Percentiles rank a stretch among this genome's conserved stretches.
Conservation (phyloP, 352 stramenopile genomes). For the Globisporangium middletonii region DNA sequence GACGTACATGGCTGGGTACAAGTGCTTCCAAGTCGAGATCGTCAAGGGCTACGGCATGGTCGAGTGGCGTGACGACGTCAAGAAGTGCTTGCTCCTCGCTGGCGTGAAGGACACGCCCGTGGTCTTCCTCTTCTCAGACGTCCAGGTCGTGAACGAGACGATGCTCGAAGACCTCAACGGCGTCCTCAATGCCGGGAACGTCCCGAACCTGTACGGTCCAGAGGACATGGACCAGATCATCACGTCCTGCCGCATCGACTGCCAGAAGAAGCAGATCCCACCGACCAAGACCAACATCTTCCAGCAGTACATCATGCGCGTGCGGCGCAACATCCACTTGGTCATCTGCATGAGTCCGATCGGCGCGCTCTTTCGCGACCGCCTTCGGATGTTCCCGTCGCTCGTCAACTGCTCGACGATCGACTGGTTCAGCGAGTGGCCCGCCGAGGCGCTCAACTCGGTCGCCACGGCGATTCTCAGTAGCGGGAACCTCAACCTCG, state of each 20-base stretch:
- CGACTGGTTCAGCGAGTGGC: conserved; percentile 88
- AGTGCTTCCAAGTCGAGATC: conserved; percentile 94
- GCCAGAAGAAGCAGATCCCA: conserved; percentile 85
- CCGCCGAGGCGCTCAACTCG: conserved; percentile 76
- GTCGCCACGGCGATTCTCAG: conserved; percentile 83
- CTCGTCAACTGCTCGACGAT: conserved; percentile 86
- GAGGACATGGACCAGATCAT: conserved; percentile 93
- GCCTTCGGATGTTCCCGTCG: conserved; percentile 85
- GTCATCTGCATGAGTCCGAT: conserved; percentile 88
- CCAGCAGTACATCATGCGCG: conserved; percentile 90
- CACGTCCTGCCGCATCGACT: conserved; percentile 88
- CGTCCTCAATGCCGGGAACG: conserved; percentile 93
- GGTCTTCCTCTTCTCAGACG: conserved; percentile 93
- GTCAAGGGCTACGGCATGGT: conserved; percentile 90
- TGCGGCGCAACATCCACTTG: conserved; percentile 89
- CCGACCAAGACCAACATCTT: conserved; percentile 95
- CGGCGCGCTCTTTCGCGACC: conserved; percentile 72
- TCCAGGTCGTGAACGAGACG: conserved; percentile 93
- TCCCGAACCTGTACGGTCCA: conserved; percentile 90
- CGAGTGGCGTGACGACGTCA: conserved; percentile 93
- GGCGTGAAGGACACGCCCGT: conserved; percentile 89
- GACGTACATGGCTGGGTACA: conserved; percentile 91
- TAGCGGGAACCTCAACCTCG: conserved; percentile 67
- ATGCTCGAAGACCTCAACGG: conserved; percentile 96
- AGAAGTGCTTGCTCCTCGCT: conserved; percentile 85